Evolutionary conservation across 257 asterid species (phyloP).

Genomic region (Leonotis leonurus): DNA sequence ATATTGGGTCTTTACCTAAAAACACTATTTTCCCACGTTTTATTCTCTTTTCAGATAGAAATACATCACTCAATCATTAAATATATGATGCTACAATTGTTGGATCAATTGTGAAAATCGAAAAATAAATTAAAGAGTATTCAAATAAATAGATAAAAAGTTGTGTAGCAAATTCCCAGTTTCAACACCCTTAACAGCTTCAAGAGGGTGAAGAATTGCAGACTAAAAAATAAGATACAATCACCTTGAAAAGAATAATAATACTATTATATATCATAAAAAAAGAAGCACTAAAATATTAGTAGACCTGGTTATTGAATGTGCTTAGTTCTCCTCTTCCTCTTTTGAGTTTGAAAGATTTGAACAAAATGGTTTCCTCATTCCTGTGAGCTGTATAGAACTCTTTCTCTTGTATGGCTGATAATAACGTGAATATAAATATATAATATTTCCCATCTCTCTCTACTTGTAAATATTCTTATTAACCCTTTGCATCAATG

Average conservation of each 20-base stretch:
- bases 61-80: background rate
- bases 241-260: conserved; percentile 45
- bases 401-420: conserved; percentile 30
- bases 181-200: conserved; percentile 24
- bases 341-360: conserved; percentile 15
- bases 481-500: background rate
- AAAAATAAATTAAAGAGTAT: background rate
- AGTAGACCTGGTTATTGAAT: conserved; percentile 22
- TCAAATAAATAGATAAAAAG: conserved; percentile 17
- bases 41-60: background rate
- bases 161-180: conserved; percentile 4
- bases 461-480: conserved; percentile 20
- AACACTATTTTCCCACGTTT: background rate
- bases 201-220: conserved; percentile 11
- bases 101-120: too few species aligned
- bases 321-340: conserved; percentile 17
- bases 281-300: conserved; percentile 13
- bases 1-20: background rate
- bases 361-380: conserved; percentile 13
- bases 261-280: conserved; percentile 12
- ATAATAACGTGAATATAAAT: conserved; percentile 21
- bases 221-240: conserved; percentile 23
- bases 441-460: conserved; percentile 8
- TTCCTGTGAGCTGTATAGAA: conserved; percentile 18
- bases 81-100: too few species aligned